Conservation (phyloP, 257 asterid species). For the Ballota nigra region DNA sequence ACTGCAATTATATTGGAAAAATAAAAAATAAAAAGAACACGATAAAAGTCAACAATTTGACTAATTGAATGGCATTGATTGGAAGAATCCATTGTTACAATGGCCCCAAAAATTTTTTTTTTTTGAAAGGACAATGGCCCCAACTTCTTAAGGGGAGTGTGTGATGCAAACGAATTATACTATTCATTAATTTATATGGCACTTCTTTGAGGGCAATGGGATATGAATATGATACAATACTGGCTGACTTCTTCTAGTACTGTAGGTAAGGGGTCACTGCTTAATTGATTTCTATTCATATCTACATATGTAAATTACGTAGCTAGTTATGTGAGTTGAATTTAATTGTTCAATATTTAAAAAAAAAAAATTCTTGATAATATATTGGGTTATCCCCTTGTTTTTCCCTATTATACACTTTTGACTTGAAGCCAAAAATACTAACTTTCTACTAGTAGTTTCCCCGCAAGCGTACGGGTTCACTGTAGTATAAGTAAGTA, state of each 20-base stretch:
- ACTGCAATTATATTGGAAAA: neutral
- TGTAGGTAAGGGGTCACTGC: no score
- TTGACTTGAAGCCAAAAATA: no score
- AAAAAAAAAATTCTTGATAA: neutral
- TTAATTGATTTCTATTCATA: no score
- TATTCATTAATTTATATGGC: neutral
- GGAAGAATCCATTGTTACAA: neutral
- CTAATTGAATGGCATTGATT: neutral
- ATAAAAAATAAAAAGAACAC: no score
- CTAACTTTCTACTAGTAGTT: no score
- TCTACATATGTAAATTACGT: no score
- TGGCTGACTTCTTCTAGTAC: neutral
- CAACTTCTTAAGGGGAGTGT: neutral
- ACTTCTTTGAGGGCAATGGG: neutral
- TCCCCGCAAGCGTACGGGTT: no score
- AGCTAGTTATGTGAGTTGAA: neutral
- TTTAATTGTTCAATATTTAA: neutral
- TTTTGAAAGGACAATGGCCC: no score
- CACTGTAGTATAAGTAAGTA: no score
- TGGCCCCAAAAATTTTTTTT: no score
- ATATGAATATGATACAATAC: neutral
- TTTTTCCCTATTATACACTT: no score
- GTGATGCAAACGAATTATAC: neutral
- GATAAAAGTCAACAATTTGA: conserved; percentile 19
- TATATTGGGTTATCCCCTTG: no score